phyloP scores from a whole-genome alignment of 345 rosid species.

The Pugionium dolabratum region DNA sequence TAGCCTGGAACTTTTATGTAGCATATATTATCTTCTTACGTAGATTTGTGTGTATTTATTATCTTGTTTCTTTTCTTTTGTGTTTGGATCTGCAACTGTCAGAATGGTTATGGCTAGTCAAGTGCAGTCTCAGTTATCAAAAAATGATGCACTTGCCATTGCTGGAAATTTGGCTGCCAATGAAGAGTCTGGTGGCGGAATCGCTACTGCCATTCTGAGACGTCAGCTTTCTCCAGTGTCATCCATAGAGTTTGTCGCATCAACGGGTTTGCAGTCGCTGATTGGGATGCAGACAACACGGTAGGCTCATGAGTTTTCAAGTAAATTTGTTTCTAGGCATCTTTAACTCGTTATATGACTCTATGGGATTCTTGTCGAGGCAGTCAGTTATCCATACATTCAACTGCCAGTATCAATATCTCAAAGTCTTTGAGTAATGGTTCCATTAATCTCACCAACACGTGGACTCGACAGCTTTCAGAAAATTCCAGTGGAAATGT shows the following conservation, averaged over 20 bases:
- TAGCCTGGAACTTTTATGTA: background rate
- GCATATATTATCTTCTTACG: background rate
- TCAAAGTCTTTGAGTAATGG: slow-evolving; percentile 86
- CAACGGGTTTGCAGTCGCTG: slow-evolving; percentile 77
- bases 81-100: slow-evolving; percentile 31
- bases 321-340: slow-evolving; percentile 15
- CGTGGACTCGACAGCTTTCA: slow-evolving; percentile 90
- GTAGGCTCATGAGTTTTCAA: slow-evolving; percentile 44
- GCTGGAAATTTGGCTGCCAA: slow-evolving; percentile 80
- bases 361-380: slow-evolving; percentile 26
- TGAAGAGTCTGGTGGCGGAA: slow-evolving; percentile 68
- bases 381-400: slow-evolving; percentile 79
- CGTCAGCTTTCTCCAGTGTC: slow-evolving; percentile 78
- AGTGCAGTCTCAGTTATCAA: slow-evolving; percentile 82
- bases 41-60: background rate
- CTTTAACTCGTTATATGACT: slow-evolving; percentile 19
- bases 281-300: slow-evolving; percentile 77
- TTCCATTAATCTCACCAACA: slow-evolving; percentile 88
- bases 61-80: slow-evolving; percentile 26
- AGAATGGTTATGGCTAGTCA: slow-evolving; percentile 91
- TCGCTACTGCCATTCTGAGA: slow-evolving; percentile 64
- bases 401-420: slow-evolving; percentile 71
- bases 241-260: slow-evolving; percentile 72
- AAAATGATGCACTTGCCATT: slow-evolving; percentile 59
- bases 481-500: slow-evolving; percentile 85